phyloP scores from a whole-genome alignment of 2,329 filamentous ascomycete species.

The Paraphoma sp. region DNA sequence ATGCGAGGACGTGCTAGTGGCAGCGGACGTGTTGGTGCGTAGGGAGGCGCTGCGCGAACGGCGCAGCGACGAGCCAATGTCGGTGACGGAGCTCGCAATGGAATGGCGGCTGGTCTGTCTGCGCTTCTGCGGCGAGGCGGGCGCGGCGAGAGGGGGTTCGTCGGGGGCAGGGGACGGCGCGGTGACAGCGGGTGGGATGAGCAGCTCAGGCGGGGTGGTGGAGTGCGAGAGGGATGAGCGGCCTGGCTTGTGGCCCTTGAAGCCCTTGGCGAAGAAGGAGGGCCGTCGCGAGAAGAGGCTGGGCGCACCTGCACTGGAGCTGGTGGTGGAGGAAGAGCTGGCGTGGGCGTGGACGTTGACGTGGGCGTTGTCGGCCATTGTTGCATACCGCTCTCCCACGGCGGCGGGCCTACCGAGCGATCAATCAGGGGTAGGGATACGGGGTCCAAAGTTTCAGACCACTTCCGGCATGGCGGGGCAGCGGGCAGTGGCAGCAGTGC shows the following conservation, averaged over 20 bases:
- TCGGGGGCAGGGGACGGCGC: slow-evolving; percentile 3
- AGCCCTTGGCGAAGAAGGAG: slow-evolving; percentile 37
- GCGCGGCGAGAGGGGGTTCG: slow-evolving; percentile 15
- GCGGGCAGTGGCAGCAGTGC: not conserved
- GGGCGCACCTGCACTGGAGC: slow-evolving; percentile 1
- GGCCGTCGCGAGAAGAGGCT: slow-evolving; percentile 41
- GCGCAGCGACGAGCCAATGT: slow-evolving; percentile 48
- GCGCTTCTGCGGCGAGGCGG: slow-evolving; percentile 35
- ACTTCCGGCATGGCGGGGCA: slow-evolving; percentile 5
- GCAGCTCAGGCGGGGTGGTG: slow-evolving; percentile 3
- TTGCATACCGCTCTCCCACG: not conserved
- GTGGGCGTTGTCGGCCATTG: slow-evolving; percentile 23
- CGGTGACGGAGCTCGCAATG: slow-evolving; percentile 45
- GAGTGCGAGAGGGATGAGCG: slow-evolving; percentile 14
- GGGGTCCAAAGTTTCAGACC: slow-evolving; percentile 3
- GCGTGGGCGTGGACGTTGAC: not conserved
- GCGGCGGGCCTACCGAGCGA: not conserved
- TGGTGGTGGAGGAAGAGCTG: slow-evolving; percentile 7
- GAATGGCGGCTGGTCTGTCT: slow-evolving; percentile 38
- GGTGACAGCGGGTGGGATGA: slow-evolving; percentile 6
- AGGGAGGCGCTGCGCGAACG: slow-evolving; percentile 50
- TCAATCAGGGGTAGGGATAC: not conserved
- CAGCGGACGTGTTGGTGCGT: slow-evolving; percentile 44
- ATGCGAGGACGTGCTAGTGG: slow-evolving; percentile 39
- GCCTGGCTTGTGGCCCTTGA: slow-evolving; percentile 11